Conservation (phyloP, 257 asterid genomes). For the Solanum virginianum region DNA sequence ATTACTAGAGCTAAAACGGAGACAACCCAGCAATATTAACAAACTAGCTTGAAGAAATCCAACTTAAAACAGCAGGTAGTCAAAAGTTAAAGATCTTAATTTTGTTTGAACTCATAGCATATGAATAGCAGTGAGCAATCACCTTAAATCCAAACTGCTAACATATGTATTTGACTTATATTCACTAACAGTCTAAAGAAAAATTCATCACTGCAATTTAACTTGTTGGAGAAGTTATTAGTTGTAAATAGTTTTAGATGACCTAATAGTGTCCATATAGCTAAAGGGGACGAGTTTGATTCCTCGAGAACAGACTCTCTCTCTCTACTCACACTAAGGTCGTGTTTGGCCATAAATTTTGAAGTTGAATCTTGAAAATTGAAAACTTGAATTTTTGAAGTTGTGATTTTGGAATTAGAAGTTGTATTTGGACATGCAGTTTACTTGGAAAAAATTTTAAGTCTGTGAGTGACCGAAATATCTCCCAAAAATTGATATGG, state of each 20-base stretch:
- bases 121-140: not conserved
- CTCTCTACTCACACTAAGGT: not conserved
- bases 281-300: not conserved
- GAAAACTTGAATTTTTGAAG: not conserved
- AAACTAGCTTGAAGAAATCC: not conserved
- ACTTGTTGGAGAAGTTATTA: not conserved
- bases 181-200: not conserved
- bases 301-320: not conserved
- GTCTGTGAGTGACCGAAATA: not conserved
- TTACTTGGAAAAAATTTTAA: not conserved
- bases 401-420: not conserved
- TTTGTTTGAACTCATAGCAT: not conserved
- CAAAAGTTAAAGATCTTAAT: not conserved
- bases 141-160: not conserved
- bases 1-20: not conserved
- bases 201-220: not conserved
- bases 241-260: not conserved
- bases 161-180: not conserved
- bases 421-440: not conserved
- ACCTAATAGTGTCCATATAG: not conserved
- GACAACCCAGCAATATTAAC: not conserved
- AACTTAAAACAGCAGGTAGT: not conserved
- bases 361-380: not conserved
- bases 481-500: not conserved
- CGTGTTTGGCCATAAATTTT: not conserved